A percentile compares a stretch with the other conserved stretches of the same genome.
Conservation (phyloP, 176 grass and related monocot genomes). For the Aegilops bicornis region DNA sequence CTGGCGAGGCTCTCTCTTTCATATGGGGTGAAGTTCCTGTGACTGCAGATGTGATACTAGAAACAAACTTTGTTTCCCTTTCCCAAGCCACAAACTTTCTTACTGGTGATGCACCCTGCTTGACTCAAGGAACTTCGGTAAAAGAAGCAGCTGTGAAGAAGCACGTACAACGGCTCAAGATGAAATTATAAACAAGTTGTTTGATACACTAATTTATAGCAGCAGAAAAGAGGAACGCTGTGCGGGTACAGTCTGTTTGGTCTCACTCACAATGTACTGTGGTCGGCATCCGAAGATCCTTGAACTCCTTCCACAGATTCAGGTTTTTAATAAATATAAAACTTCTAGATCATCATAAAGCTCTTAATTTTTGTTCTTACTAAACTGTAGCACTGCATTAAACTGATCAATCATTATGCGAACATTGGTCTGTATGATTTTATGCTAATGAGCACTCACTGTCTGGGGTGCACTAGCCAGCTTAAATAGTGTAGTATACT, state of each 20-base stretch:
- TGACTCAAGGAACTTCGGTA: slow-evolving; percentile 31
- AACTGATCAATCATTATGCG: neutral
- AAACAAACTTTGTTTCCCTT: slow-evolving; percentile 87
- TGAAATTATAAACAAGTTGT: slow-evolving; percentile 80
- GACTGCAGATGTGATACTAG: slow-evolving; percentile 72
- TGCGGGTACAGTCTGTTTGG: slow-evolving; percentile 91
- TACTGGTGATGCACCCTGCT: slow-evolving; percentile 60
- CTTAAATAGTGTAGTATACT: slow-evolving; percentile 5
- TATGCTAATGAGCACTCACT: neutral
- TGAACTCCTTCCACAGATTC: slow-evolving; percentile 88
- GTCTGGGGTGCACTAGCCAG: neutral
- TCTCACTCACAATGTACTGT: slow-evolving; percentile 93
- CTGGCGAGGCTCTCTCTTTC: slow-evolving; percentile 89
- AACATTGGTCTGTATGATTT: neutral
- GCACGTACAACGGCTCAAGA: slow-evolving; percentile 56
- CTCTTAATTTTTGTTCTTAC: neutral
- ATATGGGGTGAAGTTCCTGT: slow-evolving; percentile 95
- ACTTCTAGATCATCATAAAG: slow-evolving; percentile 14
- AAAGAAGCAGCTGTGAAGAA: slow-evolving; percentile 58
- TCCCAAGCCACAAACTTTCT: slow-evolving; percentile 85
- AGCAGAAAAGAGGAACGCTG: slow-evolving; percentile 95
- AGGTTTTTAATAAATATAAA: slow-evolving; percentile 47
- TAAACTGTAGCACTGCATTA: slow-evolving; percentile 7
- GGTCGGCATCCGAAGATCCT: slow-evolving; percentile 86
- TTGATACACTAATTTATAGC: slow-evolving; percentile 82